Base-by-base conservation (phyloP, 2,329 filamentous ascomycete genomes). In the Fusarium torreyae region DNA sequence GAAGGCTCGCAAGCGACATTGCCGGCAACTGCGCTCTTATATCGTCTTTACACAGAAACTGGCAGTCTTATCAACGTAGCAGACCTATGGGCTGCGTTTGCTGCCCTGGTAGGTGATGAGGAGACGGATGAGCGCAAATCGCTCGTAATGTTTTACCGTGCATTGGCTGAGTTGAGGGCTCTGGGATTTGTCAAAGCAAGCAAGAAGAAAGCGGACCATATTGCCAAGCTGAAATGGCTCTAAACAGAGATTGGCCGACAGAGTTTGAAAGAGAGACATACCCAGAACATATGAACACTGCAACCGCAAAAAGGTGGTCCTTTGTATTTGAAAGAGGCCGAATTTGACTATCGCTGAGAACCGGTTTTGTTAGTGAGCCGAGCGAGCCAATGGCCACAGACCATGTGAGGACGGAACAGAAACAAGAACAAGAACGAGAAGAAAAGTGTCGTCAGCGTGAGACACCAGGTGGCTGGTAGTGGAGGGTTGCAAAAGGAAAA, bases 161-260 rank as follows among this genome's bases (percentile, higher is more conserved):
- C 88, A 7, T 79, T 98, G 66, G 93, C 95, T 1, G 96, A 99
- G 79, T 80, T 99, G 77, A 91, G 91, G 78, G 88, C 91, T 55
- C 84, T 99, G 74, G 96, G 96, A 9, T 91, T 98, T 80, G 87
- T 98, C 65, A 98, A 96, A 82, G 86, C 87, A 65, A 98, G 92
- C 76, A 92, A 91, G 81, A 97, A 94, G 84, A 97, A 97, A 84
- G 89, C 90, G 24, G 96, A 98, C 77, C 95, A 98, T 80, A 83
- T 98, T 71, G 91, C 93, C 39, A 98, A 98, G 83, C 85, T 94
- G 89, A 94, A 92, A 77, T 96, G 95, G 73, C 82, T 96, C 65
- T 88, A 63, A 59, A 53, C 59, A 57, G 26, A 45, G 42, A 66
- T 54, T 46, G 51, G 58, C 34, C 26, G 44, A 64, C 45, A 57